Percentiles rank a stretch among this genome's conserved stretches.
Evolutionary conservation across 2,329 filamentous ascomycete genomes (phyloP).

Genomic region (Trichothecium sympodiale): DNA sequence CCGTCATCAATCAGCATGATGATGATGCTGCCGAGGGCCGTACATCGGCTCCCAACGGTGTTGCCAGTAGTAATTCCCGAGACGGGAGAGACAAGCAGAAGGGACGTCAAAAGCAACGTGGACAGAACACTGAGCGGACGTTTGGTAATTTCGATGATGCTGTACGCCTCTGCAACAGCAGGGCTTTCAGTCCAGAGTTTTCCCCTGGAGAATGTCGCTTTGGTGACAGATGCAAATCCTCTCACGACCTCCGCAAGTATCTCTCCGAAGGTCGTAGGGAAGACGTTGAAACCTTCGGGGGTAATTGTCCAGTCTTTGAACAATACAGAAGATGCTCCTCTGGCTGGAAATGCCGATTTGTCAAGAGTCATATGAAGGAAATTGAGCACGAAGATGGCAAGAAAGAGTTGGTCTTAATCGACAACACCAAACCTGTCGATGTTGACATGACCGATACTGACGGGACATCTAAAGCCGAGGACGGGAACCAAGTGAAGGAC

Average conservation of each 20-base stretch:
- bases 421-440: constrained; percentile 15
- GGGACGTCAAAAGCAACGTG: constrained; percentile 39
- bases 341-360: constrained; percentile 93
- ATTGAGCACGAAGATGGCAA: constrained; percentile 65
- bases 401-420: constrained; percentile 67
- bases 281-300: constrained; percentile 65
- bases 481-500: constrained; percentile 14
- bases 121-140: constrained; percentile 70
- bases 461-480: constrained; percentile 18
- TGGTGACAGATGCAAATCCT: constrained; percentile 69
- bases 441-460: neutral
- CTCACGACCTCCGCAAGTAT: constrained; percentile 80
- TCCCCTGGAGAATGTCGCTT: constrained; percentile 67
- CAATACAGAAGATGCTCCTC: constrained; percentile 64
- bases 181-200: constrained; percentile 65
- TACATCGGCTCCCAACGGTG: constrained; percentile 21
- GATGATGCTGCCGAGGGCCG: constrained; percentile 40
- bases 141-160: constrained; percentile 74
- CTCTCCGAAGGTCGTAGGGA: constrained; percentile 69
- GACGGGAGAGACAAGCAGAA: constrained; percentile 45
- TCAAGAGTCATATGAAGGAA: constrained; percentile 77
- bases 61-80: constrained; percentile 36
- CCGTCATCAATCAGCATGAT: constrained; percentile 15
- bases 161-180: constrained; percentile 65
- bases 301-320: constrained; percentile 74